A percentile compares a stretch with the other conserved stretches of the same genome.
These are phyloP conservation scores for Logfia minima DNA, from an alignment of 129 eudicot species.

Conservation along the genomic window DNA sequence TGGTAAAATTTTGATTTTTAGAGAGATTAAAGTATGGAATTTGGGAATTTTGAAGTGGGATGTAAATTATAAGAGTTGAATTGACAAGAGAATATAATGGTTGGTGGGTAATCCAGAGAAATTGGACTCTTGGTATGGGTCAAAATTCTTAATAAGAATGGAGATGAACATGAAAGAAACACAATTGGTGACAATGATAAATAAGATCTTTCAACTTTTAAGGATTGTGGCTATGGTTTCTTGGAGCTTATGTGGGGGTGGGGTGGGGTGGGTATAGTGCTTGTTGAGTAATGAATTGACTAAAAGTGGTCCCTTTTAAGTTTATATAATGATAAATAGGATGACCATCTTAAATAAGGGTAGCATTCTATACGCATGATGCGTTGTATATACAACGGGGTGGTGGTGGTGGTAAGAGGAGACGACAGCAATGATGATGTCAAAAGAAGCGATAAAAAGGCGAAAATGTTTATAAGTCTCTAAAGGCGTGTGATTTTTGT, in stretches of 20 bases:
- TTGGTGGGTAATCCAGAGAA: constrained; percentile 27
- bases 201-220: constrained; percentile 36
- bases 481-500: too few relatives aligned
- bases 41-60: constrained; percentile 21
- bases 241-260: constrained; percentile 25
- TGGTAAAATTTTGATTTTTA: constrained; percentile 30
- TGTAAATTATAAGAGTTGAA: constrained; percentile 14
- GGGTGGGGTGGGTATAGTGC: background rate
- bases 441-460: too few relatives aligned
- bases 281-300: background rate
- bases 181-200: background rate
- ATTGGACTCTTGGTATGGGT: constrained; percentile 31
- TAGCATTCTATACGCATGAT: too few relatives aligned
- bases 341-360: too few relatives aligned
- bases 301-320: background rate
- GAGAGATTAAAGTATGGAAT: background rate
- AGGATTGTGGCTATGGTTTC: constrained; percentile 41
- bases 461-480: too few relatives aligned
- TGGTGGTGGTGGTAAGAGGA: too few relatives aligned
- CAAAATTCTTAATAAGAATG: background rate
- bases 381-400: too few relatives aligned
- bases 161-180: constrained; percentile 29
- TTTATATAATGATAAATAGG: too few relatives aligned
- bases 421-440: too few relatives aligned
- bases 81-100: constrained; percentile 39